Evolutionary conservation across 768 basidiomycete species (phyloP), one percentile per base, ranked within the genome.

Genomic region (Grammothele lineata): DNA sequence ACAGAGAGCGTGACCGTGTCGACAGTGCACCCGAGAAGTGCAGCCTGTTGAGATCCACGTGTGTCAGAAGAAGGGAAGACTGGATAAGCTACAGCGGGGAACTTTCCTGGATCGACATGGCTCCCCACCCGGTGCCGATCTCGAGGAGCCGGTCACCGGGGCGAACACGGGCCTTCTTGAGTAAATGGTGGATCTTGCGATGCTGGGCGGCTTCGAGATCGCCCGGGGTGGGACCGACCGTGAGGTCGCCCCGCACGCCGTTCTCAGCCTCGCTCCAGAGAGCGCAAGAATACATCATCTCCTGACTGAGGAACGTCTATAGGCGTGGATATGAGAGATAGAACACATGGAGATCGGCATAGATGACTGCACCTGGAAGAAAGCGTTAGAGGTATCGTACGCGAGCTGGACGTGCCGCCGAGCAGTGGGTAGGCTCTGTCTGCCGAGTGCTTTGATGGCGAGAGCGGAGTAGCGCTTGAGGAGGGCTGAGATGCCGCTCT

Each of bases 51-150:
- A 76, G 79, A 14, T 14, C 8, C 7, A 14, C 14, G 27, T 30
- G 27, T 14, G 14, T 7, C 7, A 14, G 27, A 30, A 30, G 27
- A 7, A 14, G 7, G n/a, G n/a, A n/a, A n/a, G n/a, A n/a, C n/a
- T n/a, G n/a, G n/a, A n/a, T n/a, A n/a, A n/a, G n/a, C n/a, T n/a
- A n/a, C n/a, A n/a, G n/a, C n/a, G n/a, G n/a, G n/a, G n/a, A n/a
- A 30, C 27, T 7, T 27, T 82, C 73, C 48, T 52, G 51, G 36
- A 78, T 71, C 2, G 75, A 70, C 25, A 78, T 54, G 37, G 65
- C 66, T 3, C 75, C 75, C 76, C 76, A 76, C 6, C 76, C 76
- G 24, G 66, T 67, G 5, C 76, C 76, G 42, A 76, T 71, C 60
- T 78, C 75, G 5, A 78, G 60, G 5, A 76, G 67, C 18, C 73